phyloP scores from a whole-genome alignment of 2,329 filamentous ascomycete species.

The Trichoderma endophyticum region DNA sequence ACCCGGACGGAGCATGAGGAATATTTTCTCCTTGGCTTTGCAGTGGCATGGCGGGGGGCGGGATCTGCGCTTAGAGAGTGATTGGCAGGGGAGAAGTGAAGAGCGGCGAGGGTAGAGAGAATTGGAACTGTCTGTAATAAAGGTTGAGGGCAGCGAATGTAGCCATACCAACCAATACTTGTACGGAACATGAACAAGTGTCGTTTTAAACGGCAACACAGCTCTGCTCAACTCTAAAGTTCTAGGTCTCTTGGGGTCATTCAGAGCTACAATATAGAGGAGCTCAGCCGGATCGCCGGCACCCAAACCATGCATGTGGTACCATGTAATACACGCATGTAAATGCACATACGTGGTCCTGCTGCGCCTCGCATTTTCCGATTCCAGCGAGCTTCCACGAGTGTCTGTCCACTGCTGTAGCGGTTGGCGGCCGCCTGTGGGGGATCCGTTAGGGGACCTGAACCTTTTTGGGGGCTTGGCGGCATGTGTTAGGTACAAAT shows the following conservation, averaged over 20 bases:
- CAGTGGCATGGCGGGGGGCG: not conserved
- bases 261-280: not conserved
- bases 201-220: not conserved
- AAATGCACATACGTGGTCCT: conserved; percentile 8
- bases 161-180: not conserved
- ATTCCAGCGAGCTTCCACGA: not conserved
- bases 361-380: conserved; percentile 5
- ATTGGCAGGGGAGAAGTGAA: not conserved
- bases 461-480: not conserved
- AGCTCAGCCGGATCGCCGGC: not conserved
- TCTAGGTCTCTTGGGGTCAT: not conserved
- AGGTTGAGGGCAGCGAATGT: not conserved
- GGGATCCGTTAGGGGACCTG: not conserved
- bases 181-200: not conserved
- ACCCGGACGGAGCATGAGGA: not conserved
- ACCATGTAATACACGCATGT: not conserved
- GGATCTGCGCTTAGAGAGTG: not conserved
- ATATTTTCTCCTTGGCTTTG: not conserved
- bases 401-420: not conserved
- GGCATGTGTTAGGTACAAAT: not conserved
- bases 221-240: not conserved
- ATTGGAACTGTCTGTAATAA: not conserved
- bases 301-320: not conserved
- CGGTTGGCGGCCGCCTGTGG: conserved; percentile 9
- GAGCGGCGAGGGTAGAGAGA: not conserved